Percentiles rank a stretch among this genome's conserved stretches.
phyloP scores from a whole-genome alignment of 805 yeast species.

The Kuraishia borneana region DNA sequence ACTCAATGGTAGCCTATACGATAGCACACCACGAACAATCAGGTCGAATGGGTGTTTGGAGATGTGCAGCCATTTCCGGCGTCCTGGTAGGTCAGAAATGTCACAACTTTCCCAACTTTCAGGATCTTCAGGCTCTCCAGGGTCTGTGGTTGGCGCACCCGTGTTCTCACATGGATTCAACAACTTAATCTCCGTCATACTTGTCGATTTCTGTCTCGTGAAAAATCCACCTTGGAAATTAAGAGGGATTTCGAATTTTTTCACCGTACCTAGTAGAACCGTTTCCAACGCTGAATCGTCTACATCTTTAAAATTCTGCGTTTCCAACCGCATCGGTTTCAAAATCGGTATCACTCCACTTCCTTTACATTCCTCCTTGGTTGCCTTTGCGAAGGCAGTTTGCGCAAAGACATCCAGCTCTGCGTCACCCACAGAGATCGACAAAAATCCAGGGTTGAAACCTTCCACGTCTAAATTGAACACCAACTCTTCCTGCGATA shows the following conservation, averaged over 20 bases:
- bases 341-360: not conserved
- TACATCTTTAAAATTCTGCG: not conserved
- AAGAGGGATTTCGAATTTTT: conserved; percentile 59
- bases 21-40: conserved; percentile 71
- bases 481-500: conserved; percentile 74
- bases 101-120: not conserved
- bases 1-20: conserved; percentile 63
- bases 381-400: conserved; percentile 31
- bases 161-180: conserved; percentile 53
- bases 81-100: conserved; percentile 2
- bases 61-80: conserved; percentile 60
- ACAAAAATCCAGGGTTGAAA: conserved; percentile 77
- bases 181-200: conserved; percentile 61
- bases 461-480: conserved; percentile 73
- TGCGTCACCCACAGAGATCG: conserved; percentile 49
- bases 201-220: conserved; percentile 43
- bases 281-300: conserved; percentile 36
- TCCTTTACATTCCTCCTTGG: not conserved
- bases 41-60: conserved; percentile 77
- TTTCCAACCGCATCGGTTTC: not conserved
- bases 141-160: too few species aligned
- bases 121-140: conserved; percentile 3
- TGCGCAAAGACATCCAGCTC: conserved; percentile 83
- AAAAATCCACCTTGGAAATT: conserved; percentile 71
- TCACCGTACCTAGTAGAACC: conserved; percentile 62